Percentiles rank a stretch among this genome's conserved stretches.
phyloP scores from a whole-genome alignment of 176 grass and related monocot genomes.

The Otatea glauca region DNA sequence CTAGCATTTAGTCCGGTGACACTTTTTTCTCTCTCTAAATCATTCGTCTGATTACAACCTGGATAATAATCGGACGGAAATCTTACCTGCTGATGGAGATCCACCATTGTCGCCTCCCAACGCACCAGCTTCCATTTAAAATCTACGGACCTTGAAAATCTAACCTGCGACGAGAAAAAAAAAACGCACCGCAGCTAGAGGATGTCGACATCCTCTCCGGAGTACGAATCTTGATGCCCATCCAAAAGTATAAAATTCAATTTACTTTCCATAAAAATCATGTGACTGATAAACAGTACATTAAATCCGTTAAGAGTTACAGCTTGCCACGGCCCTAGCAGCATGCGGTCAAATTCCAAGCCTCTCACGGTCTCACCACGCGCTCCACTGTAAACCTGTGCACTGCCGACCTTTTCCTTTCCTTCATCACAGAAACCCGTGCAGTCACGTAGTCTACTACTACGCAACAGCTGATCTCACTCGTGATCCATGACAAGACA shows the following conservation, averaged over 20 bases:
- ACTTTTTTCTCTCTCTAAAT: too few species aligned
- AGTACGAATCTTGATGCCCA: too few species aligned
- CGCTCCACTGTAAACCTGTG: background rate
- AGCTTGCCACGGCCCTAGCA: background rate
- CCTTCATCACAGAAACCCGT: background rate
- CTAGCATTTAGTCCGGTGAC: too few species aligned
- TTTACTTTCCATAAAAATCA: background rate
- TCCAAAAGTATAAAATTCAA: background rate
- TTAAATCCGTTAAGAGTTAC: background rate
- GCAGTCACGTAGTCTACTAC: background rate
- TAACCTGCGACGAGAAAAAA: too few species aligned
- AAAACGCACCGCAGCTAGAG: background rate
- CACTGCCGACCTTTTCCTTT: background rate
- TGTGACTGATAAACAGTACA: background rate
- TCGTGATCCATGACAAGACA: constrained; percentile 17
- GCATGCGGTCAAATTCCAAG: background rate
- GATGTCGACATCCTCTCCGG: too few species aligned
- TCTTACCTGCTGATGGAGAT: too few species aligned
- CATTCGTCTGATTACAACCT: too few species aligned
- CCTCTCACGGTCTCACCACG: background rate
- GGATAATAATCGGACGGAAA: too few species aligned
- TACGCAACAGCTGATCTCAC: constrained; percentile 31
- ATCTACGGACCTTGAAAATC: background rate
- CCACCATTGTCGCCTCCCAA: too few species aligned
- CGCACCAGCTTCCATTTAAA: background rate